phyloP scores from a whole-genome alignment of 2,329 filamentous ascomycete genomes.

The Metarhizium album region DNA sequence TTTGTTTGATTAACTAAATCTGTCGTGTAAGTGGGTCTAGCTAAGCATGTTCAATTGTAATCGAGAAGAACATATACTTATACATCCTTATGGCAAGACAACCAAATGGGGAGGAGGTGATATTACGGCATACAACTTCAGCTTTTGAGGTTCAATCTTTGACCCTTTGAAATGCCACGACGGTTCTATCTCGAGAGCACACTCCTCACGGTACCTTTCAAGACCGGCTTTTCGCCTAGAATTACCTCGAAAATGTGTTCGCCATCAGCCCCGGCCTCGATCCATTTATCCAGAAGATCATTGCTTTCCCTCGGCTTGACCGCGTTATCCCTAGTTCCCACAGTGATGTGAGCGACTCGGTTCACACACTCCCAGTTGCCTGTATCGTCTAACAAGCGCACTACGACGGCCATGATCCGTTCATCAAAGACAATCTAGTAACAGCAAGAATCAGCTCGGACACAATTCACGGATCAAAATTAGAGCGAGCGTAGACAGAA shows the following conservation, averaged over 20 bases:
- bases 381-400: constrained; percentile 52
- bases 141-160: background rate
- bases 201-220: constrained; percentile 37
- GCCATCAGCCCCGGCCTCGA: constrained; percentile 40
- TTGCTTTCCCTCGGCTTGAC: constrained; percentile 97
- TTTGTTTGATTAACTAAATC: too few relatives aligned
- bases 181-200: constrained; percentile 38
- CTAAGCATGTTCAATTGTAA: too few relatives aligned
- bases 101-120: too few relatives aligned
- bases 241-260: constrained; percentile 36
- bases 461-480: background rate
- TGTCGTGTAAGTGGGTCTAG: too few relatives aligned
- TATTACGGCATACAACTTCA: background rate
- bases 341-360: constrained; percentile 71
- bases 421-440: constrained; percentile 65
- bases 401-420: constrained; percentile 84
- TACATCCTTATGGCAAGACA: too few relatives aligned
- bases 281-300: constrained; percentile 65
- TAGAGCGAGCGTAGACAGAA: background rate
- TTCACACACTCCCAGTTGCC: constrained; percentile 62
- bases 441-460: constrained; percentile 10
- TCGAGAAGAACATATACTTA: too few relatives aligned
- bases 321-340: constrained; percentile 63
- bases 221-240: constrained; percentile 35
- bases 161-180: background rate